Base-by-base conservation (phyloP, 2,329 filamentous ascomycete genomes). In the Phyllosticta citrichinensis region DNA sequence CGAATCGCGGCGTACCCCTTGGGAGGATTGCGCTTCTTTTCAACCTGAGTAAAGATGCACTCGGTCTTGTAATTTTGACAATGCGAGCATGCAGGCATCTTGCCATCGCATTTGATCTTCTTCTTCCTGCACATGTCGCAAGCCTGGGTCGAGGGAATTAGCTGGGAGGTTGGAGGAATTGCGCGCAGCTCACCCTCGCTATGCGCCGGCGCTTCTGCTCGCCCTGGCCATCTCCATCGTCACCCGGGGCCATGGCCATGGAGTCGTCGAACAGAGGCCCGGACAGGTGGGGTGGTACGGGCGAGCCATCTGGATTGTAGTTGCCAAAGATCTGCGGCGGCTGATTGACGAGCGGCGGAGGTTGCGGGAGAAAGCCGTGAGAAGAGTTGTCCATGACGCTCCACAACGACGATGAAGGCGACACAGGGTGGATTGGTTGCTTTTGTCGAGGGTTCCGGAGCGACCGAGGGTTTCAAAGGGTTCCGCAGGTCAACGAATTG, bases 51-150 rank as follows among this genome's bases (percentile, higher is more conserved):
- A 72, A 97, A 97, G 67, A 96, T 84, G 74, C 93, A 99, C 68
- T 96, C 91, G 5, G 92, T 97, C 81, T 97, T 97, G 80, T 97
- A 97, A 74, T 97, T 97, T 73, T 88, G 88, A 74, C 93, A 99
- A 76, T 97, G 94, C 8, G 90, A 92, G 76, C 94, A 99, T 63
- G 91, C 86, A 47, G 94, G 93, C 76, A 96, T 85, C 77, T 95
- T 96, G 66, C 94, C 93, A 72, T 97, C 94, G 75, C 93, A 97
- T 77, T 97, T 97, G 76, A 97, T 94, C 81, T 93, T 96, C 76
- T 87, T 87, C 78, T 96, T 96, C 68, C 92, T 83, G 73, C 93
- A 97, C 91, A 96, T 95, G 69, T 96, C 92, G 77, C 91, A 96
- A 57, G 91, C 91, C 89, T 92, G 59, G 22, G 53, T n/a, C 27